These are phyloP conservation scores for Ophiostoma novo-ulmi DNA, from an alignment of 2,329 filamentous ascomycete species.

Conservation along the genomic window DNA sequence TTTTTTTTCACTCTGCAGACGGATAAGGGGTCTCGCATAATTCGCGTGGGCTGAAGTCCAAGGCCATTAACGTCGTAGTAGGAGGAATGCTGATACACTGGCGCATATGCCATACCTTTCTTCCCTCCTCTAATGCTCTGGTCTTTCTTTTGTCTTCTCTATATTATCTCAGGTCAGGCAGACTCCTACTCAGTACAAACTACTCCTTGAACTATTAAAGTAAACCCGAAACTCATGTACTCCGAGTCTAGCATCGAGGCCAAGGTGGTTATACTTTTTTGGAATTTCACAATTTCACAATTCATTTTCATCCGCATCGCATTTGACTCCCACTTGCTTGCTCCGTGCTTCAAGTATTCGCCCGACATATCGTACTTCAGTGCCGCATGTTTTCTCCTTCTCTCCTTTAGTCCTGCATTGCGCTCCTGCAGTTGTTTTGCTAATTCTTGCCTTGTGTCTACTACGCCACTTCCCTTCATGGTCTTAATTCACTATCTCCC, in stretches of 20 bases:
- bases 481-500: neutral
- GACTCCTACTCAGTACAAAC: neutral
- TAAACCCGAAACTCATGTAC: neutral
- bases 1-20: neutral
- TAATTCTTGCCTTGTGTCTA: neutral
- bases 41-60: neutral
- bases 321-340: neutral
- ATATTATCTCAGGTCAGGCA: neutral
- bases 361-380: neutral
- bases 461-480: neutral
- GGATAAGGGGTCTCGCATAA: constrained; percentile 7
- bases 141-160: neutral
- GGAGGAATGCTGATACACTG: neutral
- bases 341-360: neutral
- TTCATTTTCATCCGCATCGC: neutral
- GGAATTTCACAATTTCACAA: neutral
- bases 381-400: neutral
- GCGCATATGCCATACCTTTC: neutral
- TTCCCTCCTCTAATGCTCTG: neutral
- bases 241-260: constrained; percentile 5
- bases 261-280: neutral
- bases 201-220: neutral
- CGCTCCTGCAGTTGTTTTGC: neutral
- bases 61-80: neutral
- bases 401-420: neutral